These are phyloP conservation scores for Sclerotinia nivalis DNA, from an alignment of 2,329 filamentous ascomycete genomes.

Conservation along the genomic window DNA sequence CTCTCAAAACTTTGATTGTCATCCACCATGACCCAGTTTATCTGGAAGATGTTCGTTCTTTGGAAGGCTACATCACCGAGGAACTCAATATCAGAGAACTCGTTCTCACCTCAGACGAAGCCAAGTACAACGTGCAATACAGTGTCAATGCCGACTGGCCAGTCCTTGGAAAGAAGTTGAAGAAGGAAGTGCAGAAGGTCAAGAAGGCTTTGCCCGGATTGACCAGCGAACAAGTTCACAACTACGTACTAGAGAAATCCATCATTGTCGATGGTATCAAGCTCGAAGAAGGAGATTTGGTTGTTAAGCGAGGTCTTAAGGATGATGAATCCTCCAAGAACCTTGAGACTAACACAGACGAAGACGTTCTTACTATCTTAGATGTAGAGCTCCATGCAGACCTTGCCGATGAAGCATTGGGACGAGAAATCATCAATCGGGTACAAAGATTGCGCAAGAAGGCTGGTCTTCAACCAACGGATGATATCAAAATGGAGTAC, in stretches of 20 bases:
- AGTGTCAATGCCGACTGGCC: constrained; percentile 91
- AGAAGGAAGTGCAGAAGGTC: constrained; percentile 89
- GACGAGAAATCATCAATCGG: constrained; percentile 88
- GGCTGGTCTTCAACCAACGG: constrained; percentile 84
- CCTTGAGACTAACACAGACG: constrained; percentile 84
- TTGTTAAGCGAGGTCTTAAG: constrained; percentile 76
- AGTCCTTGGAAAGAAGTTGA: constrained; percentile 91
- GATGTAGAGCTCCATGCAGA: constrained; percentile 81
- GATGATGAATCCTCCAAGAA: constrained; percentile 69
- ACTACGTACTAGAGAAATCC: constrained; percentile 70
- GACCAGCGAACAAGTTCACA: constrained; percentile 76
- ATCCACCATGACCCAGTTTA: constrained; percentile 83
- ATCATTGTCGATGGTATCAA: constrained; percentile 85
- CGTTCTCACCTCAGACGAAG: constrained; percentile 81
- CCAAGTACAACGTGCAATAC: constrained; percentile 89
- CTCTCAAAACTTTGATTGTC: constrained; percentile 84
- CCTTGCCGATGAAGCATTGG: constrained; percentile 83
- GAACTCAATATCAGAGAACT: constrained; percentile 90
- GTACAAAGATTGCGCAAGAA: constrained; percentile 94
- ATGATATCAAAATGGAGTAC: constrained; percentile 96
- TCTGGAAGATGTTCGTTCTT: constrained; percentile 79
- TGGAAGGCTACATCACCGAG: constrained; percentile 86
- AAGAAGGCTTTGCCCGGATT: constrained; percentile 85
- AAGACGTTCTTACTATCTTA: constrained; percentile 89
- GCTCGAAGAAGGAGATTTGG: constrained; percentile 78